phyloP scores from a whole-genome alignment of 129 eudicot genomes.

The Pseudognaphalium luteoalbum region DNA sequence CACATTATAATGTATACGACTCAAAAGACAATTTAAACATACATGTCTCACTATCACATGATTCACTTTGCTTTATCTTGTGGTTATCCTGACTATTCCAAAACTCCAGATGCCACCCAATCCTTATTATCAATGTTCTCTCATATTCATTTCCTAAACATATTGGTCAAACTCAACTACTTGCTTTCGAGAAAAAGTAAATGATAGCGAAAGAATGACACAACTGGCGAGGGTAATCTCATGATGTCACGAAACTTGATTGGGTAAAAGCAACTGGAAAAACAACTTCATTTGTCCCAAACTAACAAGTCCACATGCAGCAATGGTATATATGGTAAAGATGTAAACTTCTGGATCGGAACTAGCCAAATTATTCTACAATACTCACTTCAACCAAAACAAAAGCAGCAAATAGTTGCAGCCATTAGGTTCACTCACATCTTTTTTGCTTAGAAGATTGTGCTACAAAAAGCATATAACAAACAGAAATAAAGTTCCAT shows the following conservation, averaged over 20 bases:
- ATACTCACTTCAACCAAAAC: neutral
- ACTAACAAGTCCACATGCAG: too few relatives aligned
- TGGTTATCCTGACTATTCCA: conserved; percentile 15
- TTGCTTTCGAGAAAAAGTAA: neutral
- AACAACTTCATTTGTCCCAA: too few relatives aligned
- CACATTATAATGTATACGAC: neutral
- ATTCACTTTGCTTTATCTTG: conserved; percentile 29
- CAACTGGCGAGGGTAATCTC: neutral
- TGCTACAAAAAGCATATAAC: too few relatives aligned
- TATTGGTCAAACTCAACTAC: neutral
- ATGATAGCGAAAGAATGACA: neutral
- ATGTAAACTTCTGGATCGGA: too few relatives aligned
- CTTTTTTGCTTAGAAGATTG: too few relatives aligned
- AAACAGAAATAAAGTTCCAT: too few relatives aligned
- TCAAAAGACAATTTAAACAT: neutral
- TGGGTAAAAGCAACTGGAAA: too few relatives aligned
- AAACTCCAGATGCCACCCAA: conserved; percentile 10
- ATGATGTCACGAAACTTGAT: neutral
- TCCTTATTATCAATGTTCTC: neutral
- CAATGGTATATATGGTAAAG: too few relatives aligned
- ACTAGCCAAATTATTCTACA: neutral
- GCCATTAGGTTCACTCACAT: too few relatives aligned
- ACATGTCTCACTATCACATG: conserved; percentile 23
- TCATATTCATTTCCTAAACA: neutral
- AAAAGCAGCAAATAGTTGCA: neutral